phyloP scores from a whole-genome alignment of 805 yeast species.

The Metschnikowia proteae region DNA sequence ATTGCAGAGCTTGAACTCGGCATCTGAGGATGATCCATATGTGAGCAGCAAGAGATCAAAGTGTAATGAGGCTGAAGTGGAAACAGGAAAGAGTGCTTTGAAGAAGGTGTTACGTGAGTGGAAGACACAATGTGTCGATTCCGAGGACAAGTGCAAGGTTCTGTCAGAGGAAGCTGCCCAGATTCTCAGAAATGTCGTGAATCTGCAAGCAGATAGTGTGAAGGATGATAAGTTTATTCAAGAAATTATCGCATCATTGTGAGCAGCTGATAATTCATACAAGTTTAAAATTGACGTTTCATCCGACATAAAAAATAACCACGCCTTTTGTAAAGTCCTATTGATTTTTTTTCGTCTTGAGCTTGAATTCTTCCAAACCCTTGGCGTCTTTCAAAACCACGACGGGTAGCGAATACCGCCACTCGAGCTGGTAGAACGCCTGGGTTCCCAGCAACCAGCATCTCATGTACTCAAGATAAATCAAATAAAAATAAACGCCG shows the following conservation, averaged over 20 bases:
- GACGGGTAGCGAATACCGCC: conserved; percentile 44
- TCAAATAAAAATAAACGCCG: conserved; percentile 83
- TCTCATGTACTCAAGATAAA: conserved; percentile 72
- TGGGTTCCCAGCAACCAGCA: conserved; percentile 59
- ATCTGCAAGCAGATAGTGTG: conserved; percentile 18
- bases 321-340: background rate
- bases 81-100: conserved; percentile 49
- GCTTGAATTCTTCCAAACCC: conserved; percentile 13
- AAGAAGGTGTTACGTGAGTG: conserved; percentile 51
- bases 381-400: conserved; percentile 12
- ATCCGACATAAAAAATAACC: background rate
- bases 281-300: background rate
- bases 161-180: conserved; percentile 38
- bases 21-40: conserved; percentile 34
- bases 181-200: conserved; percentile 36
- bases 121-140: conserved; percentile 43
- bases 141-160: conserved; percentile 20
- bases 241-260: conserved; percentile 41
- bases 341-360: conserved; percentile 7
- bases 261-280: conserved; percentile 2
- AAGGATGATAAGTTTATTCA: conserved; percentile 39
- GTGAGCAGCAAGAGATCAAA: conserved; percentile 48
- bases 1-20: conserved; percentile 55
- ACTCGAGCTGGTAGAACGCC: conserved; percentile 50
- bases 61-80: conserved; percentile 50